Evolutionary conservation across 331 rosid species (phyloP).

Genomic region (Cydonia oblonga): DNA sequence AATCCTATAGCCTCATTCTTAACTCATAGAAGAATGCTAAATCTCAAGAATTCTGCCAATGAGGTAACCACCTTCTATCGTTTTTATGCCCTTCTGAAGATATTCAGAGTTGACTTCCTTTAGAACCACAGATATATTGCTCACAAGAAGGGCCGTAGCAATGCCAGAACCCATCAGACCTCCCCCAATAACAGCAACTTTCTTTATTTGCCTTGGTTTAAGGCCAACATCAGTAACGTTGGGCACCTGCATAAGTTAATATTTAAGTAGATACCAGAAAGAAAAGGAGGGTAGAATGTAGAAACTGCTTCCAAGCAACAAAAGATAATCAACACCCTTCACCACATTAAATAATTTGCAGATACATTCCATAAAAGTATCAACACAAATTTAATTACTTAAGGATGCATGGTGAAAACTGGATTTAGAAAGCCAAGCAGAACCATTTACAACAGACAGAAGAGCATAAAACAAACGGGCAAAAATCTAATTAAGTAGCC

Average conservation of each 20-base stretch:
- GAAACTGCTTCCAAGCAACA: background rate
- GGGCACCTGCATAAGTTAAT: conserved; percentile 53
- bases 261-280: background rate
- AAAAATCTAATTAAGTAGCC: background rate
- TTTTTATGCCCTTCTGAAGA: conserved; percentile 62
- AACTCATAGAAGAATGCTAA: background rate
- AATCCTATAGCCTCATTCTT: background rate
- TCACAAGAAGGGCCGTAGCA: conserved; percentile 69
- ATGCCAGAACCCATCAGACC: conserved; percentile 99
- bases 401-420: background rate
- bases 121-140: conserved; percentile 71
- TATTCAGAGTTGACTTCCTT: conserved; percentile 83
- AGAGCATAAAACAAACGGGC: background rate
- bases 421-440: background rate
- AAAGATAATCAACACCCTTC: background rate
- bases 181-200: conserved; percentile 91
- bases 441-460: background rate
- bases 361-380: background rate
- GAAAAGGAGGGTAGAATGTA: background rate
- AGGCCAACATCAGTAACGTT: conserved; percentile 84
- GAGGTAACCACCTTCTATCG: conserved; percentile 56
- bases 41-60: background rate
- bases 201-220: conserved; percentile 75
- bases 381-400: background rate
- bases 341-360: background rate